Evolutionary conservation across 1,284 basidiomycete species (phyloP), one percentile per base, ranked within the genome.

Genomic region (Inonotus hispidus): DNA sequence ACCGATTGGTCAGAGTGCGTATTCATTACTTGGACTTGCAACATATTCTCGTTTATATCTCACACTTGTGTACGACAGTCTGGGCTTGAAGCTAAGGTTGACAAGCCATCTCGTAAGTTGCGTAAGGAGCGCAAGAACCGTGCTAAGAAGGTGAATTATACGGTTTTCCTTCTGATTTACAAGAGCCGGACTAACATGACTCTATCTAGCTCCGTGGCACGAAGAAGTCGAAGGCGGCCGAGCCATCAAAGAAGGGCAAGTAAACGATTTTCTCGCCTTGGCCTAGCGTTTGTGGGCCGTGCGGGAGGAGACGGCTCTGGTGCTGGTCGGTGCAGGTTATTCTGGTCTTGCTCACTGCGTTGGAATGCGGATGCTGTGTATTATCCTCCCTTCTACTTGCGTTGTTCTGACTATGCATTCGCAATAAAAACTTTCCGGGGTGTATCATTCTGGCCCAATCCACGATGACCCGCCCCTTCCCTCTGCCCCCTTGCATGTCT

Each of bases 111-210:
- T 69, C 92, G 97, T 73, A 99, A 99, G 79, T 88, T 99, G 77
- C 90, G 97, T 78, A 98, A 99, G 84, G 97, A 99, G 84, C 87
- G 97, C 72, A 99, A 99, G 88, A 99, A 99, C 82, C 89, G 97
- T 75, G 84, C 90, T 66, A 98, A 98, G 90, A 97, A 97, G 89
- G 94, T 92, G 61, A 19, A 77, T 23, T 19, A 38, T 37, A 60
- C 53, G 14, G 41, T 55, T 27, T 10, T 41, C 41, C 27, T 32
- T 56, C 10, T 7, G 7, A 14, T 25, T 7, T 32, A 11, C 57
- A 47, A 11, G 61, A 43, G 21, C 39, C 54, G 62, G 65, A 38
- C 56, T 66, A 35, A 61, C 35, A 14, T 19, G 19, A 27, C 19
- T 52, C 29, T 13, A 45, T 43, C 29, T 54, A 94, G 92, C 75